These are phyloP conservation scores for Hamigera avellanea DNA, from an alignment of 495 filamentous ascomycete genomes.

Conservation along the genomic window DNA sequence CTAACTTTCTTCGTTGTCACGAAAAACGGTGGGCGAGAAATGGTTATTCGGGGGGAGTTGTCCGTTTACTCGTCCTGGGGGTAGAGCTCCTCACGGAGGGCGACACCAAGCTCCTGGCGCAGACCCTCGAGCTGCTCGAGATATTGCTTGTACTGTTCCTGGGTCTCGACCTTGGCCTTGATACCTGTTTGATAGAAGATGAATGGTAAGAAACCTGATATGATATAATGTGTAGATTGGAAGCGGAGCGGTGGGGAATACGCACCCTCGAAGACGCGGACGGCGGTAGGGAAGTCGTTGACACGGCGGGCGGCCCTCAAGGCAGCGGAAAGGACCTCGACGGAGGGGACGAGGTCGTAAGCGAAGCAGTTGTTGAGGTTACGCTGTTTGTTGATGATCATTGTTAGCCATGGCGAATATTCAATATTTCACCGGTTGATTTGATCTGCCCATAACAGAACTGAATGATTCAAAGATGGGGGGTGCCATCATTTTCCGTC, in stretches of 20 bases:
- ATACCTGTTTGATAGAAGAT: conserved; percentile 52
- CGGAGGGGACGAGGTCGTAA: conserved; percentile 96
- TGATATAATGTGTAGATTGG: not conserved
- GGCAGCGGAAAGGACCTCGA: conserved; percentile 83
- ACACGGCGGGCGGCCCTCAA: conserved; percentile 86
- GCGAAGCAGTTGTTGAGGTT: conserved; percentile 99
- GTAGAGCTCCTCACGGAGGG: conserved; percentile 89
- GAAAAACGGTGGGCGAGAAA: not conserved
- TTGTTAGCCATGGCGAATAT: not conserved
- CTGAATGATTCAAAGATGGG: conserved; percentile 4
- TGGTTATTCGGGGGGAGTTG: not conserved
- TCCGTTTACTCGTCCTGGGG: conserved; percentile 53
- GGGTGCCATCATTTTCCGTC: not conserved
- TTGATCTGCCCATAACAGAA: conserved; percentile 10
- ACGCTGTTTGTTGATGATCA: conserved; percentile 43
- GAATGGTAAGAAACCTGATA: conserved; percentile 1
- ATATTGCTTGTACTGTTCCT: conserved; percentile 95
- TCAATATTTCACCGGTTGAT: too few species aligned
- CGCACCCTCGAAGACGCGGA: conserved; percentile 94
- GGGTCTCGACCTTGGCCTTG: conserved; percentile 99
- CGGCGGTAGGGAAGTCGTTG: conserved; percentile 97
- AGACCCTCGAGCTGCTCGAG: conserved; percentile 83
- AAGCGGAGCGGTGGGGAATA: conserved; percentile 1
- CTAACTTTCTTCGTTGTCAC: conserved; percentile 16
- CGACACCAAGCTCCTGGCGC: conserved; percentile 85